Evolutionary conservation across 306 rosid genomes (phyloP), one percentile per base, ranked within the genome.

Genomic region (Fragaria iinumae): DNA sequence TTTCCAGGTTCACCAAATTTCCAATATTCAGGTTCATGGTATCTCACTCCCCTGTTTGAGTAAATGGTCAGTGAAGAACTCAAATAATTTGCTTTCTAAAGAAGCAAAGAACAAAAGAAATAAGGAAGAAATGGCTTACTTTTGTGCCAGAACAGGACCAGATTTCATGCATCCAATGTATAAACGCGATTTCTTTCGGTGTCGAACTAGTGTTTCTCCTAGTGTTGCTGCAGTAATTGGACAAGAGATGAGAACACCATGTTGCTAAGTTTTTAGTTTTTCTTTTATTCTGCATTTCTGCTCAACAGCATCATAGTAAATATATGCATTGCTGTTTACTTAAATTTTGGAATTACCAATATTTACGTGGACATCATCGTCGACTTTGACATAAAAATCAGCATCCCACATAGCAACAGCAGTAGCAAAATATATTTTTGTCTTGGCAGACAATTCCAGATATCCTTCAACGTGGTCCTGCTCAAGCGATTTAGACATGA

Each of bases 101-200:
- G 80, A 70, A 59, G 66, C 18, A 55, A 32, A 48, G n/a, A 17
- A 16, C 5, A 43, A 59, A 21, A n/a, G 11, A 56, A 20, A 0
- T 9, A 14, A 65, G 71, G 74, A 73, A 73, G 73, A 5, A 10
- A 41, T 16, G 49, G 23, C 91, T 86, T 79, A 92, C 99, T 92
- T 92, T 73, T 91, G 99, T 57, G 93, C 73, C 67, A 96, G 86
- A 52, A 96, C 98, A 32, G 98, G 99, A 57, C 99, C 99, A 57
- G 99, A 96, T 91, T 96, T 96, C 99, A 96, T 96, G 96, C 99
- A 96, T 71, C 99, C 98, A 56, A 96, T 88, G 87, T 96, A 96
- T 48, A 90, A 79, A 67, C 89, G 87, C 38, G 77, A 89, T 80
- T 92, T 92, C 39, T 89, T 82, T 80, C 96, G 87, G 82, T 96